Evolutionary conservation across 2,329 filamentous ascomycete genomes (phyloP).

Genomic region (Boeremia lycopersici): DNA sequence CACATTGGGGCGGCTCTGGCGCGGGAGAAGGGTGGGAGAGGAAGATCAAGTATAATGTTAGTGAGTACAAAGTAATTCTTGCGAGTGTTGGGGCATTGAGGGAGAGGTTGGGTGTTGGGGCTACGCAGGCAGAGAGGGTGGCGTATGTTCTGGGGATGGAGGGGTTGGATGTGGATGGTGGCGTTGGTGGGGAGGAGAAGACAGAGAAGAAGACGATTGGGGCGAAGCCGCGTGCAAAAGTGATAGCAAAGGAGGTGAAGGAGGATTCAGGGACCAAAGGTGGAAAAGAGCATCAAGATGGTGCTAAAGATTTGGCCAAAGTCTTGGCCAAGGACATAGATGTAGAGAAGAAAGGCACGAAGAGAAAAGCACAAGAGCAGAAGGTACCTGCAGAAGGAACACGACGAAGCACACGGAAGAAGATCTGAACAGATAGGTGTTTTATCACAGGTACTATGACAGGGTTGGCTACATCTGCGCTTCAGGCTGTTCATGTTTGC

Average conservation of each 20-base stretch:
- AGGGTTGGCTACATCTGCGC: too few relatives aligned
- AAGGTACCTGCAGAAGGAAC: slow-evolving; percentile 23
- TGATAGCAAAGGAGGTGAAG: neutral
- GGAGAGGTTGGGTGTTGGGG: slow-evolving; percentile 46
- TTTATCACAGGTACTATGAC: too few relatives aligned
- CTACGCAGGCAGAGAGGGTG: slow-evolving; percentile 71
- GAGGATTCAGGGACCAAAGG: neutral
- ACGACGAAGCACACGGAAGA: slow-evolving; percentile 37
- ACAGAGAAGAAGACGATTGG: slow-evolving; percentile 1
- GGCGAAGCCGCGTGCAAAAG: neutral
- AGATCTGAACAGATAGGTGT: neutral
- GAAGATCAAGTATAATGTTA: slow-evolving; percentile 70
- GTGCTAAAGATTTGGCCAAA: too few relatives aligned
- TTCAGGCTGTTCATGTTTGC: too few relatives aligned
- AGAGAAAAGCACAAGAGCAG: slow-evolving; percentile 29
- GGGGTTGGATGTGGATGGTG: slow-evolving; percentile 19
- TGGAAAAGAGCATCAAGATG: neutral
- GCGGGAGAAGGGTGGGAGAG: slow-evolving; percentile 48
- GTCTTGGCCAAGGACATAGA: neutral
- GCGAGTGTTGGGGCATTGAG: slow-evolving; percentile 38
- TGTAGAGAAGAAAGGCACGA: slow-evolving; percentile 23
- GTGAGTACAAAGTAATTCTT: slow-evolving; percentile 69
- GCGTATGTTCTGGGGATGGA: slow-evolving; percentile 69
- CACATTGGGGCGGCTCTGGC: slow-evolving; percentile 59
- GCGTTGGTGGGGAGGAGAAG: neutral